Base-by-base conservation (phyloP, 2,329 filamentous ascomycete genomes). In the Ophiosphaerella narmari region DNA sequence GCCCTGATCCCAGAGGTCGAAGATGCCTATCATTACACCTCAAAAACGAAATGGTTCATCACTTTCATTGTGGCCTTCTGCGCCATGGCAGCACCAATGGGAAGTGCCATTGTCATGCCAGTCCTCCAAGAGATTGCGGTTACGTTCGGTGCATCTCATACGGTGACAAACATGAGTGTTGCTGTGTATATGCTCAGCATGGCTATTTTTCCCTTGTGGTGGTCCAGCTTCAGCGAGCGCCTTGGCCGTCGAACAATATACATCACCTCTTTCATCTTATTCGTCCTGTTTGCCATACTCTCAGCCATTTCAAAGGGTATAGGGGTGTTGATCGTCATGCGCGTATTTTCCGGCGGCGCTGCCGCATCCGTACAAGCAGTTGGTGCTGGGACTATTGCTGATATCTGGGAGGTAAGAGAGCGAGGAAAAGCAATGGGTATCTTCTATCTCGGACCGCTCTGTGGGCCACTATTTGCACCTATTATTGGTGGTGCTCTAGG, bases 31-130 rank as follows among this genome's bases (percentile, higher is more conserved):
- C 82, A 90, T 43, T 96, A 96, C 67, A 76, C 81, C 9, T 82
- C 83, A 31, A 81, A 76, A 42, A 90, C 84, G 12, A 96, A 96
- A 83, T 96, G 91, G 91, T 81, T 84, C 52, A 86, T 97, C 57
- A 96, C 91, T 0, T 62, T 85, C 32, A 82, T 93, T 40, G 83
- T 96, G 39, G 88, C 91, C 1, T 67, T 92, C 13, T 90, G 90
- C 2, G 91, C 85, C 1, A 85, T 87, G 12, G 88, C 85, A 0
- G 90, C 88, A 1, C 92, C 92, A 0, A 85, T 96, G 76, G 92
- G 92, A 1, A 92, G 89, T 24, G 84, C 88, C 1, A 91, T 96
- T 46, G 86, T 96, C 49, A 87, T 93, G 61, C 91, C 73, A 6
- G 68, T 68, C 2, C 55, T 75, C 18, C 63, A 65, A 16, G 69